Evolutionary conservation across 768 basidiomycete species (phyloP).

Genomic region (Pulveroboletus sp.): DNA sequence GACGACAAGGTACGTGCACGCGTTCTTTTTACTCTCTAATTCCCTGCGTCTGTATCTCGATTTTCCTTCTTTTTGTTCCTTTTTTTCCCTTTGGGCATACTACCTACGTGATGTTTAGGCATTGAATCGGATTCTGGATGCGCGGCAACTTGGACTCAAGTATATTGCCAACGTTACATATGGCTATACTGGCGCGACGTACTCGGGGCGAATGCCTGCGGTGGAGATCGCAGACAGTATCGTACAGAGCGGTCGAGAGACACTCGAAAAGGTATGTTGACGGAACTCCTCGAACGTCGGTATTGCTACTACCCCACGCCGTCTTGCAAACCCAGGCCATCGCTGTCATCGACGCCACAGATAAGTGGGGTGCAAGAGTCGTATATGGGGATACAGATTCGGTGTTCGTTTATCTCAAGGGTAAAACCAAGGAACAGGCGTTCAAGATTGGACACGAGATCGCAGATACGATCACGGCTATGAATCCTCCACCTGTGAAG

Average conservation of each 20-base stretch:
- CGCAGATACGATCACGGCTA: constrained; percentile 75
- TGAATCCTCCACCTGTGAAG: constrained; percentile 89
- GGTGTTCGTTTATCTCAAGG: constrained; percentile 85
- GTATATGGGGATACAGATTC: constrained; percentile 99
- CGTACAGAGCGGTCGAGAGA: constrained; percentile 94
- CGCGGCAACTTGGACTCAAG: constrained; percentile 89
- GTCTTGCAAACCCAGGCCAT: constrained; percentile 57
- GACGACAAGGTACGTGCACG: constrained; percentile 60
- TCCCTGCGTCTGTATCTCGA: background rate
- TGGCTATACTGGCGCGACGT: constrained; percentile 92
- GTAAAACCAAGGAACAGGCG: constrained; percentile 89
- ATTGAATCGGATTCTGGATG: constrained; percentile 72
- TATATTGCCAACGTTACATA: constrained; percentile 94
- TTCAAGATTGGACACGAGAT: constrained; percentile 93
- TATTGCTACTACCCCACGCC: background rate
- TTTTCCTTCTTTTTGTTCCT: background rate
- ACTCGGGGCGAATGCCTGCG: constrained; percentile 95
- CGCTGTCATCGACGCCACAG: constrained; percentile 63
- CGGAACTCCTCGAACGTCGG: background rate
- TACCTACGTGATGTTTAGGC: constrained; percentile 41
- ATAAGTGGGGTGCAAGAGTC: constrained; percentile 87
- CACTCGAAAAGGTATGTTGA: constrained; percentile 74
- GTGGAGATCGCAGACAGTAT: constrained; percentile 98
- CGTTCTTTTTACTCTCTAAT: background rate
- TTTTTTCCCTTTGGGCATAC: background rate